These are phyloP conservation scores for Pyrenochaeta sp. DNA, from an alignment of 2,329 filamentous ascomycete species.

Conservation along the genomic window DNA sequence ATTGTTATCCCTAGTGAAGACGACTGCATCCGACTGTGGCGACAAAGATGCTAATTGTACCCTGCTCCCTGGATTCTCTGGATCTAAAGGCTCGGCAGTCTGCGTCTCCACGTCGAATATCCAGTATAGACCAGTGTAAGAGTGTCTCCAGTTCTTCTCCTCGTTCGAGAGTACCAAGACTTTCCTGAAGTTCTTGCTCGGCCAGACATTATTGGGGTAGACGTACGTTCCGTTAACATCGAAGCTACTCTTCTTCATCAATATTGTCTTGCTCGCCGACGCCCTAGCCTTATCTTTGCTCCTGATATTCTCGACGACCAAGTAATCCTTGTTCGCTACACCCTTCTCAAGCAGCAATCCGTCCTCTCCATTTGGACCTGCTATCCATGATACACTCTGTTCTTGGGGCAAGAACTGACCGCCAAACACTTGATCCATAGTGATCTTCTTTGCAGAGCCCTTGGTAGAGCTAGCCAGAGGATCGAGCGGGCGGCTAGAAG, in stretches of 20 bases:
- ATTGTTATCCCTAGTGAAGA: slow-evolving; percentile 93
- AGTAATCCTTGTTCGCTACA: slow-evolving; percentile 69
- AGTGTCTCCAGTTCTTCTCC: slow-evolving; percentile 87
- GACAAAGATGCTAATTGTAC: slow-evolving; percentile 92
- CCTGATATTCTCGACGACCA: slow-evolving; percentile 88
- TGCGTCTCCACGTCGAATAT: slow-evolving; percentile 89
- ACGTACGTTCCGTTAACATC: slow-evolving; percentile 64
- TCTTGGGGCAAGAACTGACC: slow-evolving; percentile 71
- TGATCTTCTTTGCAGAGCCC: slow-evolving; percentile 75
- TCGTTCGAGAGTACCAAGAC: slow-evolving; percentile 80
- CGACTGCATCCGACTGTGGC: slow-evolving; percentile 82
- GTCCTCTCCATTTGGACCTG: slow-evolving; percentile 78
- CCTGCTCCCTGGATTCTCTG: slow-evolving; percentile 67
- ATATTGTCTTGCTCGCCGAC: slow-evolving; percentile 65
- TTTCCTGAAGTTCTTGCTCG: slow-evolving; percentile 84
- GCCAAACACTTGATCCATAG: slow-evolving; percentile 72
- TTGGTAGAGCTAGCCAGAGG: slow-evolving; percentile 69
- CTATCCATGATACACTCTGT: slow-evolving; percentile 79
- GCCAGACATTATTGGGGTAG: slow-evolving; percentile 69
- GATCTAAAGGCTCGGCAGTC: slow-evolving; percentile 78
- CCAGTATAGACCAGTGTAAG: slow-evolving; percentile 86
- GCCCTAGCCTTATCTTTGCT: slow-evolving; percentile 54
- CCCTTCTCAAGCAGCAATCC: slow-evolving; percentile 82
- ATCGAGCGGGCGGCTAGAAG: slow-evolving; percentile 71
- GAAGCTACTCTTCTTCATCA: slow-evolving; percentile 78